A percentile compares a stretch with the other conserved stretches of the same genome.
Conservation (phyloP, 139 green algal species). For the Tetradesmus obliquus region DNA sequence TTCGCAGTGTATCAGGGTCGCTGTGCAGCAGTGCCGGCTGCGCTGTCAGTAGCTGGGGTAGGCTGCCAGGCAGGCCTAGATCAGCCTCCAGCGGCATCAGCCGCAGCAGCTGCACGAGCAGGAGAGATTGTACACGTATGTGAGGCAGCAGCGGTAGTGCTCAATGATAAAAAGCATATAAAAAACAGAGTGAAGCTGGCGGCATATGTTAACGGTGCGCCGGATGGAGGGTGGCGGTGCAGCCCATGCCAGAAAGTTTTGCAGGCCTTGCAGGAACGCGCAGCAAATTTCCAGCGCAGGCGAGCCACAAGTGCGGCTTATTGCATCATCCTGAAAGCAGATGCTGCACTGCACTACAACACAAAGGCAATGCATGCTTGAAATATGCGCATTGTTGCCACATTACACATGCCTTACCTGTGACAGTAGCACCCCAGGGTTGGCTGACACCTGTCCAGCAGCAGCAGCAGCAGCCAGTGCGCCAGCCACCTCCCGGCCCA, state of each 20-base stretch:
- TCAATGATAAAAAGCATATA: no score
- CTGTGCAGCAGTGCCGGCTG: background rate
- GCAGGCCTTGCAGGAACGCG: no score
- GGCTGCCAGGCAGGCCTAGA: background rate
- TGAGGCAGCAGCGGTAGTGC: background rate
- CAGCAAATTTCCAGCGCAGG: no score
- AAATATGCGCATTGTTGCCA: background rate
- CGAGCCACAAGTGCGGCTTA: no score
- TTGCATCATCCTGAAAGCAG: no score
- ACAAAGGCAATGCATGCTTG: no score
- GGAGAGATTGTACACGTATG: background rate
- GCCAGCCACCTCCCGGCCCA: background rate
- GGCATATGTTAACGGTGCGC: no score
- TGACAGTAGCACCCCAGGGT: constrained; percentile 29
- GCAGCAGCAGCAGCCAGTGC: constrained; percentile 18
- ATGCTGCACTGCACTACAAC: no score
- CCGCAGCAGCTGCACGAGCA: background rate
- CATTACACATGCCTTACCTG: background rate
- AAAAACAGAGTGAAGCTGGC: no score
- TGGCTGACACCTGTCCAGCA: constrained; percentile 2
- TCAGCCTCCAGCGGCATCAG: background rate
- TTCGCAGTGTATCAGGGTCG: background rate
- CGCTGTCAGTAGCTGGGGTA: background rate
- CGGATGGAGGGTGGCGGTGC: no score
- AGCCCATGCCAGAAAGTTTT: no score